Base-by-base conservation (phyloP, 148 eudicot genomes). In the Silene conica region DNA sequence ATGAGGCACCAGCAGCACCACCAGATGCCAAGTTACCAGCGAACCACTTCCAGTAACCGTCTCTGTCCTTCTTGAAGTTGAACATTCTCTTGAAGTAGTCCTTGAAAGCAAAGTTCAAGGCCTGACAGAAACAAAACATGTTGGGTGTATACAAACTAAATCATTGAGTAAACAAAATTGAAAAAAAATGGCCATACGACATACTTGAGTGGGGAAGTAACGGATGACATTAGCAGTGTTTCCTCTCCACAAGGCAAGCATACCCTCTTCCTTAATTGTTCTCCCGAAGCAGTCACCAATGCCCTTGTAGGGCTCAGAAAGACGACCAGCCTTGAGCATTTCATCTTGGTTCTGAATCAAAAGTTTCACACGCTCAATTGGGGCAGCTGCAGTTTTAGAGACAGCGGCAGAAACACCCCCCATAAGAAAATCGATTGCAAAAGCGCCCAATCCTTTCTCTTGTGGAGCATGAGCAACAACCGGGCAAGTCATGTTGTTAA, bases 321-420 rank as follows among this genome's bases (percentile, higher is more conserved):
- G 90, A 75, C 96, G 85, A n/a, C 96, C 96, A 71, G 84, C 15
- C 73, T 85, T 90, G 41, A 90, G 63, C 96, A 90, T 90, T 62
- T 90, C 96, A 77, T 90, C 96, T 80, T 90, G 95, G 74, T 90
- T 90, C 67, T 90, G 95, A 71, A 90, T 87, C 88, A 90, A 85
- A 41, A 90, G 87, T 80, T 90, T 90, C 69, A 90, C 95, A 80
- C 95, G 91, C 80, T 89, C 89, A 50, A 90, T 90, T 5, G 96
- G 96, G 65, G 96, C 92, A 72, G 96, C 96, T 71, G 90, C 96
- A 6, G 96, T 86, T 73, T 90, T 90, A 6, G 96, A 90, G 62
- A 90, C 92, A 64, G 92, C 92, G 69, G 92, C 90, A 66, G 96
- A 88, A 67, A 90, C 96, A 65, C 96, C 92, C 21, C 96, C 96